A percentile compares a stretch with the other conserved stretches of the same genome.
Evolutionary conservation across 2,329 filamentous ascomycete genomes (phyloP).

Genomic region (Colletotrichum sp.): DNA sequence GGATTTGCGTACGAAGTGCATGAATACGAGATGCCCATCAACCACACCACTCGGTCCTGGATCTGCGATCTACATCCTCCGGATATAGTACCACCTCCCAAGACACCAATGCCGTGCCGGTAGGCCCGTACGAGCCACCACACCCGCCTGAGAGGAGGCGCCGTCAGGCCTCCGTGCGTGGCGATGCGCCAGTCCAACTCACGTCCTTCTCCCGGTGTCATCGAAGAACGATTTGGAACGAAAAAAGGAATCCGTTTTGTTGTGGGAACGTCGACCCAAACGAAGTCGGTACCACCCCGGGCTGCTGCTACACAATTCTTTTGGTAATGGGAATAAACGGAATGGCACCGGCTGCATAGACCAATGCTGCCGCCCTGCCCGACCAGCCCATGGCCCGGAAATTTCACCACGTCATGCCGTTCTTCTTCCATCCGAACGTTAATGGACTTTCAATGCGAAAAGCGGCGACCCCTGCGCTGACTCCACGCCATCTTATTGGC

Average conservation of each 20-base stretch:
- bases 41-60: not conserved
- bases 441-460: not conserved
- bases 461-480: not conserved
- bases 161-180: not conserved
- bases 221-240: not conserved
- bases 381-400: not conserved
- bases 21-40: slow-evolving; percentile 19
- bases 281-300: not conserved
- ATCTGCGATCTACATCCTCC: slow-evolving; percentile 8
- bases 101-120: slow-evolving; percentile 1
- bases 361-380: not conserved
- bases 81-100: slow-evolving; percentile 2
- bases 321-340: not conserved
- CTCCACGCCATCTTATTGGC: not conserved
- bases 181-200: not conserved
- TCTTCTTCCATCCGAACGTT: not conserved
- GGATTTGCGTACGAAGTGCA: slow-evolving; percentile 10
- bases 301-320: not conserved
- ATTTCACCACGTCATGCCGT: slow-evolving; percentile 19
- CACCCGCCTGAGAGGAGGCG: not conserved
- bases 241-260: not conserved
- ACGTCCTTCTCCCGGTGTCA: not conserved
- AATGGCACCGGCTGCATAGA: not conserved
- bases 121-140: not conserved
- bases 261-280: not conserved